These are phyloP conservation scores for Actinidia arguta DNA, from an alignment of 179 eudicot species.

Conservation along the genomic window DNA sequence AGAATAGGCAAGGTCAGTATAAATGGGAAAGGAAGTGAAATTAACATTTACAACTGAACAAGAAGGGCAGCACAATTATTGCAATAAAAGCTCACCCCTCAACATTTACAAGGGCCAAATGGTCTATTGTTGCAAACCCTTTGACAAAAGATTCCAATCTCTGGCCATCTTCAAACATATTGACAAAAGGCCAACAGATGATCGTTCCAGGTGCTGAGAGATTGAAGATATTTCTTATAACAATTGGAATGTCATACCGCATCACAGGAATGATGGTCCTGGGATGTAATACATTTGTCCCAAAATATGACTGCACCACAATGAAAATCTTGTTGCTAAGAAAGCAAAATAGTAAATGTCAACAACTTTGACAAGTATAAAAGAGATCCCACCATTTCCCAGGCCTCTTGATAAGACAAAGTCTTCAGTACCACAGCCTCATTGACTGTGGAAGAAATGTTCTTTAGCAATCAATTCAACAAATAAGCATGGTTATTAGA, in stretches of 20 bases:
- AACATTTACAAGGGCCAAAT: constrained; percentile 94
- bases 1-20: constrained; percentile 27
- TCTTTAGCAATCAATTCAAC: constrained; percentile 23
- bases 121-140: constrained; percentile 99
- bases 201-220: constrained; percentile 92
- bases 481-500: neutral
- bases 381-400: constrained; percentile 86
- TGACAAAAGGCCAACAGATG: constrained; percentile 64
- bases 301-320: constrained; percentile 91
- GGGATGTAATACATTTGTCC: constrained; percentile 98
- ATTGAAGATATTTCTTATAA: constrained; percentile 96
- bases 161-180: constrained; percentile 53
- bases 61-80: neutral
- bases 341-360: constrained; percentile 1
- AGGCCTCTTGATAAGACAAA: constrained; percentile 98
- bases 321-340: constrained; percentile 19
- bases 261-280: constrained; percentile 98
- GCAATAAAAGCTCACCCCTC: constrained; percentile 81
- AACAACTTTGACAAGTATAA: constrained; percentile 12
- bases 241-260: constrained; percentile 90
- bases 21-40: constrained; percentile 18
- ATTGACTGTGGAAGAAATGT: constrained; percentile 64
- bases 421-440: constrained; percentile 92
- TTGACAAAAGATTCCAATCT: constrained; percentile 74
- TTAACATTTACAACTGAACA: neutral